Base-by-base conservation (phyloP, 2,329 filamentous ascomycete genomes). In the Colletotrichum phormii region DNA sequence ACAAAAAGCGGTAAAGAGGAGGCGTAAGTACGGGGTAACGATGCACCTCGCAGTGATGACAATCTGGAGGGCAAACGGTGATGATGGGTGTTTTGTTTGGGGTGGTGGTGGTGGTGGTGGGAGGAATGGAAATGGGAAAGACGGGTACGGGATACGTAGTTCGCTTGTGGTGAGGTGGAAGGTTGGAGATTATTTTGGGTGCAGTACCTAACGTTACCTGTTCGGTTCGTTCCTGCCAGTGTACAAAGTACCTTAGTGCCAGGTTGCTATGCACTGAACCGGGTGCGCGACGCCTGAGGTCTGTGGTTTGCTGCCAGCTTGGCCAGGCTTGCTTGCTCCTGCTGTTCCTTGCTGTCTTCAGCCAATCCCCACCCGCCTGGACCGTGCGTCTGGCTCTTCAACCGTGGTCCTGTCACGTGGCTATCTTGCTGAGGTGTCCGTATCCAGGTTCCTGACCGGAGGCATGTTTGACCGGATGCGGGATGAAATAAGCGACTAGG, bases 51-150 rank as follows among this genome's bases (percentile, higher is more conserved):
- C 74, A 75, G 74, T 55, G 74, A 74, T 75, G 74, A 42, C 72
- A 73, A 74, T 72, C 68, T 75, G 72, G 69, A 73, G 72, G 74
- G 74, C 74, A 75, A 75, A 64, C 62, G 57, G 64, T 74, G 74
- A 42, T 66, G 62, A 57, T 69, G 61, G 61, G 73, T 65, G 42
- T 49, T 49, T 74, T 74, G 65, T 73, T 73, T 74, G 64, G 69
- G 42, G 66, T 55, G 71, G 62, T 46, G 51, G 42, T 49, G 67
- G 62, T 46, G 58, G 11, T 37, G 37, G 58, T 51, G 60, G 73
- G 53, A 49, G 63, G 73, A 74, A 71, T 66, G 71, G 63, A 71
- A 74, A 71, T 66, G 71, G 29, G 61, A 71, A 65, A 73, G 72
- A 68, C 70, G 64, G 68, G 59, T 68, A 70, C 63, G 66, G 71